phyloP scores from a whole-genome alignment of 2,329 filamentous ascomycete genomes.

The Gnomoniopsis smithogilvyi region DNA sequence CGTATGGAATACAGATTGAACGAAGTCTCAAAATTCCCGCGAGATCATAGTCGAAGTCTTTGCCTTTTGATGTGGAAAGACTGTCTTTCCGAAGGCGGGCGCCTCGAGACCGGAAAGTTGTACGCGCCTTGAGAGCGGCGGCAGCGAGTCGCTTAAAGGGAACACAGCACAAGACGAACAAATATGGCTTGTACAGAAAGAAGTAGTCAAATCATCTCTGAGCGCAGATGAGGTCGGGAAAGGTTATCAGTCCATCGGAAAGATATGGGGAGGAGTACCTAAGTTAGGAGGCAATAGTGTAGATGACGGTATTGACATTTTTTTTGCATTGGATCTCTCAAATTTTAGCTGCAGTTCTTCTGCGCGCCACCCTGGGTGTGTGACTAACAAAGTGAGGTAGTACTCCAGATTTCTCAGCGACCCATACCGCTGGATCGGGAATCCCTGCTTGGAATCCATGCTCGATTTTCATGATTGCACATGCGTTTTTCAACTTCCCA shows the following conservation, averaged over 20 bases:
- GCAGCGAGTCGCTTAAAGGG: neutral
- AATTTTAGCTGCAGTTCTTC: conserved; percentile 9
- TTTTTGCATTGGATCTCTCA: conserved; percentile 6
- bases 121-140: neutral
- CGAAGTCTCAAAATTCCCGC: conserved; percentile 24
- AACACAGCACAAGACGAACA: neutral
- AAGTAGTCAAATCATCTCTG: conserved; percentile 13
- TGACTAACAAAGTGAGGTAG: neutral
- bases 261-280: neutral
- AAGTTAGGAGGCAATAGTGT: conserved; percentile 8
- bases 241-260: neutral
- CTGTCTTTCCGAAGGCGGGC: neutral
- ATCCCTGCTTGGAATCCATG: conserved; percentile 1
- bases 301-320: conserved; percentile 19
- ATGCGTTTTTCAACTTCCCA: conserved; percentile 4
- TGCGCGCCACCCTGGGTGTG: neutral
- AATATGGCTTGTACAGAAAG: neutral
- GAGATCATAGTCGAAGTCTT: conserved; percentile 25
- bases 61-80: neutral
- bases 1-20: conserved; percentile 41
- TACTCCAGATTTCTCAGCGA: neutral
- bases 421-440: neutral
- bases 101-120: neutral
- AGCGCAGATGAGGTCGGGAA: conserved; percentile 1
- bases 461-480: neutral